Conservation (phyloP, 495 filamentous ascomycete genomes). For the Penicillium cinerascens region DNA sequence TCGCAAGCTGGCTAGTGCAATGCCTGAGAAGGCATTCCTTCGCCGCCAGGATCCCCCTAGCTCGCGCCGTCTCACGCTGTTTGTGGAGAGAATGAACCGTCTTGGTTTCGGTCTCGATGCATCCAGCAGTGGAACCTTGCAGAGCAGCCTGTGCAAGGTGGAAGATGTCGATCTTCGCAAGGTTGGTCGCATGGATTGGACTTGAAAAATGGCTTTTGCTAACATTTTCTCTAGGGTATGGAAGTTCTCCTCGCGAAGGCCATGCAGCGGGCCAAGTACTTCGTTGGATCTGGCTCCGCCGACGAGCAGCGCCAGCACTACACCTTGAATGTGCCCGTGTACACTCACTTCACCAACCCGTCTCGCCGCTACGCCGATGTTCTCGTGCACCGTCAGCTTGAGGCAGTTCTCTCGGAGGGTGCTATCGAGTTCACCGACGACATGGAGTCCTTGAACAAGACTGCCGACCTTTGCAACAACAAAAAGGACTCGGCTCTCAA, state of each 20-base stretch:
- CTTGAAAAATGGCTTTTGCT: no score
- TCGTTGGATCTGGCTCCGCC: slow-evolving; percentile 67
- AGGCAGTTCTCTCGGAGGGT: slow-evolving; percentile 78
- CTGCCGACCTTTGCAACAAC: slow-evolving; percentile 91
- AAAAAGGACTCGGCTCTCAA: slow-evolving; percentile 99
- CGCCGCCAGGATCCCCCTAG: slow-evolving; percentile 84
- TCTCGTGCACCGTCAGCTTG: slow-evolving; percentile 92
- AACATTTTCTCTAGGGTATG: slow-evolving; percentile 56
- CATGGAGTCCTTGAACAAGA: slow-evolving; percentile 82
- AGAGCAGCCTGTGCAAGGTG: slow-evolving; percentile 89
- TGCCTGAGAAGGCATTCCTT: slow-evolving; percentile 90
- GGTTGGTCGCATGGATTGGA: slow-evolving; percentile 9
- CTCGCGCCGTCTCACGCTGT: slow-evolving; percentile 79
- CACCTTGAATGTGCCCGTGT: slow-evolving; percentile 85
- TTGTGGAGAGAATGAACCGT: slow-evolving; percentile 88
- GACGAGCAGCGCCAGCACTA: slow-evolving; percentile 81
- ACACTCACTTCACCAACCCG: slow-evolving; percentile 96
- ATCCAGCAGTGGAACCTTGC: slow-evolving; percentile 82
- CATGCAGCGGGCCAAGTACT: slow-evolving; percentile 96
- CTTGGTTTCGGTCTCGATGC: slow-evolving; percentile 86
- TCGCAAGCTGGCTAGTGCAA: slow-evolving; percentile 69
- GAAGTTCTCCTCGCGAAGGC: slow-evolving; percentile 90
- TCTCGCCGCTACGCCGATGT: slow-evolving; percentile 93
- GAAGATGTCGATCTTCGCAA: slow-evolving; percentile 84
- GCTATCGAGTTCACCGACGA: slow-evolving; percentile 86